Percentiles rank a stretch among this genome's conserved stretches.
These are phyloP conservation scores for Casuarina equisetifolia DNA, from an alignment of 306 rosid species.

Conservation along the genomic window DNA sequence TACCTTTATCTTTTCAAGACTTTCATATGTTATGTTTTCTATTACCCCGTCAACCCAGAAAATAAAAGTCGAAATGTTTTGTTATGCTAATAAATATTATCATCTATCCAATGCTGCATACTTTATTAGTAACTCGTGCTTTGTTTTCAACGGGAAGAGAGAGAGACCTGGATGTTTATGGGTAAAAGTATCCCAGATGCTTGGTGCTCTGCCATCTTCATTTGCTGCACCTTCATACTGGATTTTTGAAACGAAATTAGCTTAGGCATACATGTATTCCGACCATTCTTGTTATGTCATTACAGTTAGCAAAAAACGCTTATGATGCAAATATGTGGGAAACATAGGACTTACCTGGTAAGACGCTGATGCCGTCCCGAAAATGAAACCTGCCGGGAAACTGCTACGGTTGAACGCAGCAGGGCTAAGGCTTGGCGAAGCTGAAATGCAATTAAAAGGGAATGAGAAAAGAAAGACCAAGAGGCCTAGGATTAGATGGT, in stretches of 20 bases:
- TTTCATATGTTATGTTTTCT: too few relatives aligned
- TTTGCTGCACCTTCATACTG: constrained; percentile 5
- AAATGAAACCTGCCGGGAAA: not conserved
- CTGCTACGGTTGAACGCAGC: not conserved
- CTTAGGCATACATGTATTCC: too few relatives aligned
- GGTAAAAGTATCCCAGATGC: not conserved
- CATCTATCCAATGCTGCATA: too few relatives aligned
- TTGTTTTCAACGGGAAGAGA: too few relatives aligned
- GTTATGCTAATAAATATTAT: too few relatives aligned
- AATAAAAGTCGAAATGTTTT: too few relatives aligned
- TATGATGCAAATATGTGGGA: too few relatives aligned
- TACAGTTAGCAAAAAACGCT: not conserved
- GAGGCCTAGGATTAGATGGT: not conserved
- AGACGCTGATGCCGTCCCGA: not conserved
- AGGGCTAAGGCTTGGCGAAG: not conserved
- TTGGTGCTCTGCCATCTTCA: not conserved
- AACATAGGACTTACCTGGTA: not conserved
- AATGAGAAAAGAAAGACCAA: not conserved
- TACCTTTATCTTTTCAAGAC: too few relatives aligned
- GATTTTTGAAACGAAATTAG: not conserved
- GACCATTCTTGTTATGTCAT: not conserved
- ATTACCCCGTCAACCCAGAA: too few relatives aligned
- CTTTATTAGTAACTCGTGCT: too few relatives aligned
- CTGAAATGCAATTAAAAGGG: too few relatives aligned
- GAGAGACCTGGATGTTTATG: constrained; percentile 1